Percentiles rank a stretch among this genome's conserved stretches.
Conservation (phyloP, 129 eudicot genomes). For the Artemisia tridentata region DNA sequence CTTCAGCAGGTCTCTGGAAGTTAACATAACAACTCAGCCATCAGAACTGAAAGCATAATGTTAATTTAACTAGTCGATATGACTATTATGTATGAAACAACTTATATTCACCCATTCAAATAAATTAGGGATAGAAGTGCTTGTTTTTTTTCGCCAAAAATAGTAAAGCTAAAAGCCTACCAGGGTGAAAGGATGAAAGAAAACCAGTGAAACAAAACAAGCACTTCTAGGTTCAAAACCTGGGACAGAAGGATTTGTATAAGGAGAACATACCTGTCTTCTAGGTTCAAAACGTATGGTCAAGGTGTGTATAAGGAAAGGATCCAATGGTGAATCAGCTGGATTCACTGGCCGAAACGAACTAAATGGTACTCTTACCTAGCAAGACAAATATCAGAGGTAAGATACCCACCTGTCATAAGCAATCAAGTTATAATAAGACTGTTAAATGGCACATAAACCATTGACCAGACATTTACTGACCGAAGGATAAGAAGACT, state of each 20-base stretch:
- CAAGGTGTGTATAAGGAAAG: slow-evolving; percentile 92
- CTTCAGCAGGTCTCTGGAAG: slow-evolving; percentile 71
- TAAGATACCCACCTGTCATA: slow-evolving; percentile 26
- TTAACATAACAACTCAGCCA: slow-evolving; percentile 4
- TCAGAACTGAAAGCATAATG: slow-evolving; percentile 21
- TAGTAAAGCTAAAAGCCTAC: background rate
- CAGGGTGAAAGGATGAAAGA: background rate
- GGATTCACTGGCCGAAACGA: slow-evolving; percentile 90
- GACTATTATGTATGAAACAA: background rate
- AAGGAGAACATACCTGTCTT: slow-evolving; percentile 63
- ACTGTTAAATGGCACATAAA: slow-evolving; percentile 3
- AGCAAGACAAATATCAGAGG: slow-evolving; percentile 35
- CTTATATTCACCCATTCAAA: background rate
- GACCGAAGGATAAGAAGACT: slow-evolving; percentile 12
- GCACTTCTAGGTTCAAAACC: too few species aligned
- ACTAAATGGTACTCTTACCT: slow-evolving; percentile 95
- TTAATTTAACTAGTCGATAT: background rate
- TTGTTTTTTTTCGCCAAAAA: background rate
- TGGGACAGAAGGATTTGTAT: background rate
- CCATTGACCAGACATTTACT: background rate
- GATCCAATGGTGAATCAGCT: slow-evolving; percentile 92
- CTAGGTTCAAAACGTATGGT: slow-evolving; percentile 94
- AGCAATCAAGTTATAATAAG: slow-evolving; percentile 12
- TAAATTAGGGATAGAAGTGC: too few species aligned
- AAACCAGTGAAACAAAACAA: background rate